Conservation (phyloP, 2,329 filamentous ascomycete genomes). For the Fusarium sp. region DNA sequence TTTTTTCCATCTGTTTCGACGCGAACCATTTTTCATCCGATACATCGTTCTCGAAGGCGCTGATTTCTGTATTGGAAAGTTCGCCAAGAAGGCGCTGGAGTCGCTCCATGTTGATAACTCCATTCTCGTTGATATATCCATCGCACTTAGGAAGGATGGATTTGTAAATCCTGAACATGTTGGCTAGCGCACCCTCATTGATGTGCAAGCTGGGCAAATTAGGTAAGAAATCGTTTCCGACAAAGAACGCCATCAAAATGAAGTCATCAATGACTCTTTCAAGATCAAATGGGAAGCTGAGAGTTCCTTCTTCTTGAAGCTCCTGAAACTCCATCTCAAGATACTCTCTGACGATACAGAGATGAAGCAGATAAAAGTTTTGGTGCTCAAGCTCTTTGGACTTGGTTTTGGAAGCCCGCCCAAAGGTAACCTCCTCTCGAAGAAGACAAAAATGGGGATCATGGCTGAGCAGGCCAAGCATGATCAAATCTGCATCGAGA, state of each 20-base stretch:
- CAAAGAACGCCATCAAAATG: conserved; percentile 99
- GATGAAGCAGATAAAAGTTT: conserved; percentile 97
- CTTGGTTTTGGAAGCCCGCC: conserved; percentile 86
- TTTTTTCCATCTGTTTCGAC: conserved; percentile 82
- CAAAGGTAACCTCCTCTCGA: conserved; percentile 98
- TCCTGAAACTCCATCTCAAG: conserved; percentile 97
- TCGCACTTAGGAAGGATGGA: conserved; percentile 86
- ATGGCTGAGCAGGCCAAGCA: conserved; percentile 96
- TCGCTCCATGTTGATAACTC: conserved; percentile 88
- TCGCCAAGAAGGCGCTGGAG: conserved; percentile 84
- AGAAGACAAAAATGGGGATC: conserved; percentile 98
- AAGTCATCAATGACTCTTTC: conserved; percentile 99
- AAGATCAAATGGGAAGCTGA: conserved; percentile 89
- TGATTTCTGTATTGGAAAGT: conserved; percentile 87
- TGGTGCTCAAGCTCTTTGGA: conserved; percentile 98
- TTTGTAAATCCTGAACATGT: conserved; percentile 99
- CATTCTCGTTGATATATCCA: conserved; percentile 96
- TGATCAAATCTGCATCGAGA: conserved; percentile 96
- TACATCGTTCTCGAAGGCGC: conserved; percentile 93
- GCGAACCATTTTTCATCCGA: conserved; percentile 93
- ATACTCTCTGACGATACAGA: conserved; percentile 98
- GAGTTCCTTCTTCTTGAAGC: conserved; percentile 77
- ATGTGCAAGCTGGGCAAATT: conserved; percentile 97
- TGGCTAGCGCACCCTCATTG: conserved; percentile 94
- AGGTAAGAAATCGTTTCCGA: conserved; percentile 98